phyloP scores from a whole-genome alignment of 768 basidiomycete genomes.

The Collybiopsis luxurians region DNA sequence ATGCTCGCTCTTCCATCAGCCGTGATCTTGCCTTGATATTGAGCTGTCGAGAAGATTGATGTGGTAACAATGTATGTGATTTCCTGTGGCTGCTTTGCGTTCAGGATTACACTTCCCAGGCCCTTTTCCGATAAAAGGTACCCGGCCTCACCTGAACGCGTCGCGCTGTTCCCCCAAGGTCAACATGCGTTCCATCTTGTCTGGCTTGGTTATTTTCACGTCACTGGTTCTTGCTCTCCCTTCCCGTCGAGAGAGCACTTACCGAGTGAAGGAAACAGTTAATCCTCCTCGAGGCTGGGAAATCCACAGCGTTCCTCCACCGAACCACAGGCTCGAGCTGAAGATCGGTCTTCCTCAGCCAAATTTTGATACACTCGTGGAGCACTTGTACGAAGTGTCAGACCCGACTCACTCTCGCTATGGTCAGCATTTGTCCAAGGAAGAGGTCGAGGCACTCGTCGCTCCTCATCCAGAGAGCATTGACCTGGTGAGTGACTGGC shows the following conservation, averaged over 20 bases:
- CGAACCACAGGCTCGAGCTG: conserved; percentile 47
- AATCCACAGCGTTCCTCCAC: conserved; percentile 37
- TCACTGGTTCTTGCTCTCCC: conserved; percentile 20
- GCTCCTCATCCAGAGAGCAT: conserved; percentile 55
- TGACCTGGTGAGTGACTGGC: conserved; percentile 58
- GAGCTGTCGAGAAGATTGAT: too few species aligned
- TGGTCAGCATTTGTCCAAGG: conserved; percentile 58
- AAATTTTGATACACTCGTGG: conserved; percentile 47
- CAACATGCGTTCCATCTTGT: conserved; percentile 12
- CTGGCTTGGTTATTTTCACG: conserved; percentile 11
- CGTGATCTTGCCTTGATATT: too few species aligned
- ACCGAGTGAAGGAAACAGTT: conserved; percentile 49
- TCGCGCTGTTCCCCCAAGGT: background rate
- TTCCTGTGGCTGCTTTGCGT: background rate
- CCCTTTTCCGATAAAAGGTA: background rate
- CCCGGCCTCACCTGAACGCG: too few species aligned
- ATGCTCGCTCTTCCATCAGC: too few species aligned
- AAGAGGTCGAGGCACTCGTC: conserved; percentile 60
- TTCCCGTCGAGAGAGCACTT: conserved; percentile 13
- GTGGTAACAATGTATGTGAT: too few species aligned
- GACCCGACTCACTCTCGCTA: conserved; percentile 54
- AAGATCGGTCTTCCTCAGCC: conserved; percentile 58
- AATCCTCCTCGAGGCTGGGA: conserved; percentile 50
- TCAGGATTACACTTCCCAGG: background rate
- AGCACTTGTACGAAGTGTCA: conserved; percentile 56